Conservation (phyloP, 2,329 filamentous ascomycete species). For the Paraphaeosphaeria sporulosa region DNA sequence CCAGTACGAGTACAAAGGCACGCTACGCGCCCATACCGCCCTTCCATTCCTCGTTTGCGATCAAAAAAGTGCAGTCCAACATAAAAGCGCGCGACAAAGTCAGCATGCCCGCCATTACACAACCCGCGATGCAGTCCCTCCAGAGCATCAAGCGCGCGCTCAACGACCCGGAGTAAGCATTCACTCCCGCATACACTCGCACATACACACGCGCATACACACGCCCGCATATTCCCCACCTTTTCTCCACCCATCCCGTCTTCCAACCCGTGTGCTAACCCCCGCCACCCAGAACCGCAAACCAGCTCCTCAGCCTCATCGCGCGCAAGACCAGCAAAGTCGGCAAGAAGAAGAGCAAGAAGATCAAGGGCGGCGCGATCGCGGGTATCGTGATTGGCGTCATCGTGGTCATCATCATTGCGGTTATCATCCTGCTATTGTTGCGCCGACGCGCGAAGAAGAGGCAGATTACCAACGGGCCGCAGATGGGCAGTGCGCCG, state of each 20-base stretch:
- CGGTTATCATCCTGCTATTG: conserved; percentile 8
- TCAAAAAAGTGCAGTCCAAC: too few species aligned
- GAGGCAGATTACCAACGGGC: not conserved
- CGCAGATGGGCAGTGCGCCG: too few species aligned
- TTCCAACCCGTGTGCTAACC: not conserved
- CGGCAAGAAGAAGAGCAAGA: conserved; percentile 8
- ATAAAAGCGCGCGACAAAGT: not conserved
- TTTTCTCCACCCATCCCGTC: not conserved
- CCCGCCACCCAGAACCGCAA: conserved; percentile 5
- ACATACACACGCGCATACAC: not conserved
- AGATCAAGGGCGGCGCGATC: conserved; percentile 16
- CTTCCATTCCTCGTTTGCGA: too few species aligned
- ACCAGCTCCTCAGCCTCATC: conserved; percentile 11
- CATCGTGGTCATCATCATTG: conserved; percentile 10
- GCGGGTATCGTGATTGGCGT: conserved; percentile 17
- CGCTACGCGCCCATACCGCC: too few species aligned
- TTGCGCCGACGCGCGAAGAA: conserved; percentile 8
- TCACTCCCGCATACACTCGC: not conserved
- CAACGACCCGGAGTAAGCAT: conserved; percentile 14
- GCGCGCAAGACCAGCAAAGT: conserved; percentile 9
- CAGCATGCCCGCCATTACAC: conserved; percentile 11
- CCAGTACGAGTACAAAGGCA: too few species aligned
- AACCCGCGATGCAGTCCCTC: not conserved
- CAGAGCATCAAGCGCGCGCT: conserved; percentile 8
- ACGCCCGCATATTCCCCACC: too few species aligned